These are phyloP conservation scores for Raphanus hybrid DNA, from an alignment of 441 rosid species.

Conservation along the genomic window DNA sequence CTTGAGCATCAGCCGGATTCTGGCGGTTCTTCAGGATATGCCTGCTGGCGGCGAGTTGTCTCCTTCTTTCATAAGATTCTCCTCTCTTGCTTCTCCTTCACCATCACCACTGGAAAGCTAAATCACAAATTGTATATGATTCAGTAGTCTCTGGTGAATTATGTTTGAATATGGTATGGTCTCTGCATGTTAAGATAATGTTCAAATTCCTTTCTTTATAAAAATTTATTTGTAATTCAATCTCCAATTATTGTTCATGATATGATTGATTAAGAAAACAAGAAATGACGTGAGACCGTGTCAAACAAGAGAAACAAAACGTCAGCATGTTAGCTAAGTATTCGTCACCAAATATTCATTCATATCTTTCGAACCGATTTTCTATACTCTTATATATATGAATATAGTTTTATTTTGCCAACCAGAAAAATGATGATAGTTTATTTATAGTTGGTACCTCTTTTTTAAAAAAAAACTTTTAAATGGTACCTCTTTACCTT, in stretches of 20 bases:
- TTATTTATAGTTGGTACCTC: background rate
- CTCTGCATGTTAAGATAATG: slow-evolving; percentile 7
- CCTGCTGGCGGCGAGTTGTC: slow-evolving; percentile 38
- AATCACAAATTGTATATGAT: background rate
- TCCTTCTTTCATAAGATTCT: slow-evolving; percentile 26
- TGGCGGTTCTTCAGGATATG: slow-evolving; percentile 34
- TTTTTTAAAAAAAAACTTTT: too few species aligned
- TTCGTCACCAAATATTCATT: slow-evolving; percentile 34
- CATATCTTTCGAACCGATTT: slow-evolving; percentile 25
- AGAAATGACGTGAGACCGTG: slow-evolving; percentile 16
- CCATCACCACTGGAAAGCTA: slow-evolving; percentile 5
- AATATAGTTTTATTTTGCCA: background rate
- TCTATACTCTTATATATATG: background rate
- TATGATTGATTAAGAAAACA: background rate
- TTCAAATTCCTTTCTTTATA: slow-evolving; percentile 9
- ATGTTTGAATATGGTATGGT: background rate
- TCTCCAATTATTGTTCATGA: background rate
- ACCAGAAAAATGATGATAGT: background rate
- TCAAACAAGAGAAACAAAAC: slow-evolving; percentile 19
- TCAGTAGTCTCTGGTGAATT: background rate
- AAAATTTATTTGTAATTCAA: background rate
- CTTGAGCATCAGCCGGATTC: slow-evolving; percentile 29
- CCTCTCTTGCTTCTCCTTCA: slow-evolving; percentile 16
- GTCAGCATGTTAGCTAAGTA: slow-evolving; percentile 32
- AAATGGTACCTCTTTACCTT: background rate